Base-by-base conservation (phyloP, 768 basidiomycete species). In the Auriscalpium microsporum region DNA sequence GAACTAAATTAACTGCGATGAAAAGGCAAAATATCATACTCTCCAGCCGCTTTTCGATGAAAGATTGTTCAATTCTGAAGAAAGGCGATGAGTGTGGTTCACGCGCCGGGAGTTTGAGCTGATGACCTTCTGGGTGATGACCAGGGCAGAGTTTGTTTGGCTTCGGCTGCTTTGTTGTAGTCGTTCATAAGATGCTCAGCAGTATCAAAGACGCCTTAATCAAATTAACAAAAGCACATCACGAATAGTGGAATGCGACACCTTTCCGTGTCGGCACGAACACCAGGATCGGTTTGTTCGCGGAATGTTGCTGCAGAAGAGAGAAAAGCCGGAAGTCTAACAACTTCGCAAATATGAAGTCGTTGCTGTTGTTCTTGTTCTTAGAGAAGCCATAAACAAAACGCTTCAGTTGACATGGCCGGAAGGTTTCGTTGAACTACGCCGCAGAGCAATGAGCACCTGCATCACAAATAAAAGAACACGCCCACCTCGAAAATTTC, bases 181-280 rank as follows among this genome's bases (percentile, higher is more conserved):
- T 87, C 82, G 62, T 85, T 84, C 59, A 79, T 72, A n/a, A 98
- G 66, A 17, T 83, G 80, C 54, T 88, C 85, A 2, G 93, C 95
- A 0, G 92, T 86, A 21, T 70, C 67, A 44, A 87, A 55, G 1
- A 74, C 72, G 4, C 70, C 75, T 75, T 37, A 6, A 11, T 8
- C 16, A n/a, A 44, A 38, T 54, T 50, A 56, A 14, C 17, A 42
- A 42, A 28, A 28, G 28, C 28, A 28, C 28, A 28, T 28, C 46
- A 38, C 14, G 28, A 13, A 53, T 21, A 23, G 16, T 33, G 51
- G 33, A 11, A 4, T n/a, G 23, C 36, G 36, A 61, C 28, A 87
- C 92, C 86, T 75, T 88, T 94, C 61, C 95, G 78, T 2, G 95
- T 97, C 16, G 90, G 76, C 59, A 86, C 87, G 66, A 99, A 99